phyloP scores from a whole-genome alignment of 768 basidiomycete species.

The Amanita subjunquillea region DNA sequence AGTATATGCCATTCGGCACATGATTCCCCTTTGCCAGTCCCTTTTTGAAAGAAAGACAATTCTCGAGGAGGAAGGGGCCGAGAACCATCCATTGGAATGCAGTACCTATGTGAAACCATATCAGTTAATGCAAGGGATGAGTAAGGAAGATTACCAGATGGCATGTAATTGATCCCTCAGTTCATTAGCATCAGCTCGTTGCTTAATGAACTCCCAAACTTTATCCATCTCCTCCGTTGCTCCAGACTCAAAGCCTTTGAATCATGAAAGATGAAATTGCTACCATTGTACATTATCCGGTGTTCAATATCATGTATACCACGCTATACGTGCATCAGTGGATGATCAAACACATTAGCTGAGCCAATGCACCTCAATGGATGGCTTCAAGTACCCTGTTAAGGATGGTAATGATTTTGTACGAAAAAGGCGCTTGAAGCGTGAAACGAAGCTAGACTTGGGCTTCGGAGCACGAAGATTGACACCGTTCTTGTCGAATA shows the following conservation, averaged over 20 bases:
- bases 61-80: neutral
- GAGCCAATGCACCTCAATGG: no score
- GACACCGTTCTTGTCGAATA: no score
- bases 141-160: slow-evolving; percentile 20
- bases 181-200: no score
- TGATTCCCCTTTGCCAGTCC: slow-evolving; percentile 13
- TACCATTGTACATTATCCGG: slow-evolving; percentile 17
- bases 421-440: no score
- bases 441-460: no score
- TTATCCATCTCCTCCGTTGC: slow-evolving; percentile 16
- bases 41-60: neutral
- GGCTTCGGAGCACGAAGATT: no score
- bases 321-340: slow-evolving; percentile 12
- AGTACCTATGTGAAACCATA: neutral
- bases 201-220: no score
- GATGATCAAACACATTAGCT: neutral
- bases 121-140: neutral
- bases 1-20: neutral
- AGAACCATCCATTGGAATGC: neutral
- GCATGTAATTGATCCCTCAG: slow-evolving; percentile 28
- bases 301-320: slow-evolving; percentile 23
- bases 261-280: slow-evolving; percentile 32
- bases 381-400: no score
- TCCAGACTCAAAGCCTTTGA: slow-evolving; percentile 30
- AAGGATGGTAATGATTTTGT: no score